phyloP scores from a whole-genome alignment of 1,284 basidiomycete genomes.

The Cystobasidium pallidum region DNA sequence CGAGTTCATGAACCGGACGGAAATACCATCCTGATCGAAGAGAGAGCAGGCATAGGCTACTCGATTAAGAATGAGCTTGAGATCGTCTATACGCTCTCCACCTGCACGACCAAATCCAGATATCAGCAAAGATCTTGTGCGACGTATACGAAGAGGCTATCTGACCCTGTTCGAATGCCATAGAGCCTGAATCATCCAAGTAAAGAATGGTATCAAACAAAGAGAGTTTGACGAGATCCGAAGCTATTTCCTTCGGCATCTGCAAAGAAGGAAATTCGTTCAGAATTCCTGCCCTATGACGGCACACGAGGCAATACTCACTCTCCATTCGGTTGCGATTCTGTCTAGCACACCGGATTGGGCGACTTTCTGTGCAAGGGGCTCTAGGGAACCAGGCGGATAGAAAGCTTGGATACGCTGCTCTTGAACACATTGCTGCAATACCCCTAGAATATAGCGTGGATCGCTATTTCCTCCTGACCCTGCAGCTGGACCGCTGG shows the following conservation, averaged over 20 bases:
- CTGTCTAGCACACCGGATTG: slow-evolving; percentile 57
- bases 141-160: too few relatives aligned
- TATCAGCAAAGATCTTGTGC: too few relatives aligned
- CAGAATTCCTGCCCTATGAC: not conserved
- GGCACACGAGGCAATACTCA: not conserved
- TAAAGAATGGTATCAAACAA: slow-evolving; percentile 54
- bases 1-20: slow-evolving; percentile 58
- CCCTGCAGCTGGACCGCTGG: not conserved
- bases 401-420: slow-evolving; percentile 60
- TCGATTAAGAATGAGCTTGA: slow-evolving; percentile 54
- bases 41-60: slow-evolving; percentile 58
- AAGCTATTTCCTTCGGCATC: slow-evolving; percentile 59
- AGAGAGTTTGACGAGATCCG: slow-evolving; percentile 58
- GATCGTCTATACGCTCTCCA: slow-evolving; percentile 50
- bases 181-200: slow-evolving; percentile 57
- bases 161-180: slow-evolving; percentile 32
- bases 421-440: slow-evolving; percentile 57
- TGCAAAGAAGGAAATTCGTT: slow-evolving; percentile 12
- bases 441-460: slow-evolving; percentile 44
- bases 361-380: slow-evolving; percentile 58
- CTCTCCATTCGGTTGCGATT: slow-evolving; percentile 58
- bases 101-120: slow-evolving; percentile 1
- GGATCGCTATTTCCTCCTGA: slow-evolving; percentile 10
- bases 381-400: slow-evolving; percentile 58
- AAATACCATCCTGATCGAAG: slow-evolving; percentile 60